Percentiles rank a stretch among this genome's conserved stretches.
Evolutionary conservation across 805 yeast species (phyloP).

Genomic region (Teunomyces kruisii): DNA sequence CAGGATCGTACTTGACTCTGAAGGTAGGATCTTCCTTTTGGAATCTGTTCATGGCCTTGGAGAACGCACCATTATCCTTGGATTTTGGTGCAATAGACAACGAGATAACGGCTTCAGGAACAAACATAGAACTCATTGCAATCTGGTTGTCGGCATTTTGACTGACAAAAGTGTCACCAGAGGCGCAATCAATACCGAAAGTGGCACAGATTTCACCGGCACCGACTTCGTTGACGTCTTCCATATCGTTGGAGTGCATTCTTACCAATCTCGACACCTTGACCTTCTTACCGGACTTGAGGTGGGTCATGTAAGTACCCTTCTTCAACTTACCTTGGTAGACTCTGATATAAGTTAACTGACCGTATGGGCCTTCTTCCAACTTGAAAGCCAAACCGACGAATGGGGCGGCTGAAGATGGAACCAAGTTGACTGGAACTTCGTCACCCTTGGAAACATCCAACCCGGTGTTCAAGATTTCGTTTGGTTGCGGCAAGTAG

Average conservation of each 20-base stretch:
- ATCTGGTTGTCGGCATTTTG: conserved; percentile 61
- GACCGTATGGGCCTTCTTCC: conserved; percentile 98
- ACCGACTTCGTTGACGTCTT: conserved; percentile 91
- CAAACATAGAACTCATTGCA: conserved; percentile 97
- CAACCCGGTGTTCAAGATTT: conserved; percentile 85
- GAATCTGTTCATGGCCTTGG: conserved; percentile 95
- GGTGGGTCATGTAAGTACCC: conserved; percentile 85
- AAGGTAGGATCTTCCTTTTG: conserved; percentile 99
- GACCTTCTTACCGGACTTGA: conserved; percentile 88
- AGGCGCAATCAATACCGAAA: conserved; percentile 97
- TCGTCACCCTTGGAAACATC: conserved; percentile 60
- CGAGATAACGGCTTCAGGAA: conserved; percentile 98
- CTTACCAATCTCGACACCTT: conserved; percentile 88
- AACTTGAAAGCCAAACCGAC: conserved; percentile 98
- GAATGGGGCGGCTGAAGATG: conserved; percentile 74
- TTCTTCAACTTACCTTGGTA: conserved; percentile 94
- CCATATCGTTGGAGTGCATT: conserved; percentile 99
- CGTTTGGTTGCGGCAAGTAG: conserved; percentile 93
- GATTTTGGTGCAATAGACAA: conserved; percentile 85
- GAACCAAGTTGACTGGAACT: conserved; percentile 66
- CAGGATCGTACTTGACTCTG: conserved; percentile 85
- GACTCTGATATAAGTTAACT: conserved; percentile 92
- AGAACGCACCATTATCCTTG: conserved; percentile 82
- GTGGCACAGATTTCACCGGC: conserved; percentile 99
- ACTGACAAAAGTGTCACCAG: conserved; percentile 96